A percentile compares a stretch with the other conserved stretches of the same genome.
Conservation (phyloP, 176 grass and related monocot species). For the bread wheat (Triticum aestivum) region IWGSC_CS_RefSeq_v2.1 NC_057798.1:796235683-796236182, state of each 20-base stretch:
- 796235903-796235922: neutral
- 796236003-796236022: neutral
- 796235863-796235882: neutral
- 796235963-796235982: conserved; percentile 28
- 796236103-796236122: conserved; percentile 17
- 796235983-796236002: neutral
- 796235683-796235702: neutral
- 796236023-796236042: no score
- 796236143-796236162: neutral
- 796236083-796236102: neutral
- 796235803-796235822: neutral
- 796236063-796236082: neutral
- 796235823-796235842: neutral
- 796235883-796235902: no score
- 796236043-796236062: neutral
- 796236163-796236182: neutral
- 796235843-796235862: no score
- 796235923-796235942: conserved; percentile 9
- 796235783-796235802: conserved; percentile 4
- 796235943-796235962: conserved; percentile 27
- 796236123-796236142: neutral
- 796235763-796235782: neutral
- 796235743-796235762: neutral
- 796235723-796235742: neutral
- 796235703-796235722: neutral